Evolutionary conservation across 2,329 filamentous ascomycete species (phyloP), one percentile per base, ranked within the genome.

Genomic region (Xylariaceae sp.): DNA sequence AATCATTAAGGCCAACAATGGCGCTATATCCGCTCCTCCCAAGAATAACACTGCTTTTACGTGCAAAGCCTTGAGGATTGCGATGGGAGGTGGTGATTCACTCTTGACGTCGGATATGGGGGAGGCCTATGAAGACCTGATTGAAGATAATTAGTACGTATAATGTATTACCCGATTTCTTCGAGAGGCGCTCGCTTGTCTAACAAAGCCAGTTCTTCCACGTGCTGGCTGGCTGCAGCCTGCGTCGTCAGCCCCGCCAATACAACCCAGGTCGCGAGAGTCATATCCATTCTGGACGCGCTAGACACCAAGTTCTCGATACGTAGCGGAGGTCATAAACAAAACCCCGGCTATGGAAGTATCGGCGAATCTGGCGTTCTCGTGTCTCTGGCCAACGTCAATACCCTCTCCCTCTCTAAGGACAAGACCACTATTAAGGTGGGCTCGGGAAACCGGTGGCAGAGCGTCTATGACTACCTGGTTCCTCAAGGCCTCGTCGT

Each of bases 301-400:
- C 36, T 39, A 39, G 14, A 39, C 36, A 39, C 36, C 19, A 47
- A 36, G 21, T 47, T 47, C 31, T 34, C 44, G 21, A 26, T 47
- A 17, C 44, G 44, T 24, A 47, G 44, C 24, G 44, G 44, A 16
- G 44, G 44, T 19, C 44, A 47, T 26, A 34, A 31, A 16, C 44
- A 31, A 3, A 47, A 47, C 17, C 44, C 31, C 14, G 44, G 44
- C 29, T 47, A 26, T 31, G 31, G 26, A 8, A 47, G 44, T 21
- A 47, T 47, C 14, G n/a, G 14, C 12, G 11, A 23, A 16, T 6
- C 3, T 16, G 44, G 44, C 12, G n/a, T 47, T n/a, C 44, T 47
- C 12, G 9, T 47, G 4, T 31, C 31, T 12, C 2, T 36, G 31
- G 12, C 12, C 14, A 34, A 36, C 3, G 3, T 47, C 4, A 36